Percentiles rank a stretch among this genome's conserved stretches.
Conservation (phyloP, 352 stramenopile species). For the Pythium dissotocum region DNA sequence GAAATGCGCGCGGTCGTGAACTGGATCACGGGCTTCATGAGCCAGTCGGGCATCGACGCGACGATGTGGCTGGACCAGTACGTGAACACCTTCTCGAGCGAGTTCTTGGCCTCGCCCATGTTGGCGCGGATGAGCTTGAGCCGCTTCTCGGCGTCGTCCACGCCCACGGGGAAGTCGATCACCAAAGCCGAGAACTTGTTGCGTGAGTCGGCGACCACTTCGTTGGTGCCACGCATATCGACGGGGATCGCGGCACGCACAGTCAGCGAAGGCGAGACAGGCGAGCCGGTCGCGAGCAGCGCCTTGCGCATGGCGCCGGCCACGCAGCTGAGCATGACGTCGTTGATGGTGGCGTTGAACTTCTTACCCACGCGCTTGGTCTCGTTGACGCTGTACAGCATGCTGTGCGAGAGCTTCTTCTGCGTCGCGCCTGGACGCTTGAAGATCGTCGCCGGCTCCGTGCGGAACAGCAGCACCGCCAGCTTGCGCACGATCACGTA, state of each 20-base stretch:
- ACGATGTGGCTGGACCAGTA: slow-evolving; percentile 61
- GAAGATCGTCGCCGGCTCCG: slow-evolving; percentile 65
- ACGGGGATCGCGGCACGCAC: slow-evolving; percentile 76
- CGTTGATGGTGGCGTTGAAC: slow-evolving; percentile 70
- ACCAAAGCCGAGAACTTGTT: slow-evolving; percentile 83
- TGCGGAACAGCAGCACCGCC: slow-evolving; percentile 42
- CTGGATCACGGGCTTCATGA: slow-evolving; percentile 58
- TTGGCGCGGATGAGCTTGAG: slow-evolving; percentile 44
- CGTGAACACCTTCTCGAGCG: slow-evolving; percentile 77
- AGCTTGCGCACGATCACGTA: slow-evolving; percentile 62
- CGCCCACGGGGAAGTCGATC: slow-evolving; percentile 70
- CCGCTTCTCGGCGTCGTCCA: slow-evolving; percentile 48
- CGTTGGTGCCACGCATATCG: slow-evolving; percentile 72
- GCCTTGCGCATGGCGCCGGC: slow-evolving; percentile 74
- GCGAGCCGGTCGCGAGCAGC: slow-evolving; percentile 41
- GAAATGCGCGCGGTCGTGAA: slow-evolving; percentile 60
- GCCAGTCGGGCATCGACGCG: slow-evolving; percentile 47
- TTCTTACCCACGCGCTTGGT: slow-evolving; percentile 78
- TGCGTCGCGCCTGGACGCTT: slow-evolving; percentile 54
- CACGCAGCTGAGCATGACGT: slow-evolving; percentile 80
- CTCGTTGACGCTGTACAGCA: slow-evolving; percentile 66
- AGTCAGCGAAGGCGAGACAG: slow-evolving; percentile 45
- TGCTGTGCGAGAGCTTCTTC: slow-evolving; percentile 75
- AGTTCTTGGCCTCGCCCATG: slow-evolving; percentile 82
- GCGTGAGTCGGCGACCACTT: slow-evolving; percentile 57